Conservation (phyloP, 805 yeast species). For the Starmerella apicola region DNA sequence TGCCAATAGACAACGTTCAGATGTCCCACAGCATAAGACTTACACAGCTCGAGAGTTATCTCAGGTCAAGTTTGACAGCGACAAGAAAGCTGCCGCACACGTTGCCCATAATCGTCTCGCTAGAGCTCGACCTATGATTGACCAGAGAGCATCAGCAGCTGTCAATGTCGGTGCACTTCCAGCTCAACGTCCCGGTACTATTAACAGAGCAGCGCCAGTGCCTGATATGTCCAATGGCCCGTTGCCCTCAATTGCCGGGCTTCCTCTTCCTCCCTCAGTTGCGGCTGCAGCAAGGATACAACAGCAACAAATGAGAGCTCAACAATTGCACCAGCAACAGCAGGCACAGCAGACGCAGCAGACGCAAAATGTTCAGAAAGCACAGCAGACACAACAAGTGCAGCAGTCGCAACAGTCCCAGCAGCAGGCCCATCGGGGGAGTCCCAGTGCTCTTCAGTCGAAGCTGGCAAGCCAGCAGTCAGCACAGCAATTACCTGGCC, state of each 20-base stretch:
- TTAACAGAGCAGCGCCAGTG: neutral
- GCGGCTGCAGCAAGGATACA: conserved; percentile 21
- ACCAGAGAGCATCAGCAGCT: neutral
- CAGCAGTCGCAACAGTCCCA: conserved; percentile 16
- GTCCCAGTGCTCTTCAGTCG: neutral
- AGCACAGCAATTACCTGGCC: too few species aligned
- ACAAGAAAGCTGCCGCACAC: conserved; percentile 63
- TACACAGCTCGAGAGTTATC: conserved; percentile 72
- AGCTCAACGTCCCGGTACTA: neutral
- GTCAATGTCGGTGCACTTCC: neutral
- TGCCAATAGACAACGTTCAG: conserved; percentile 9
- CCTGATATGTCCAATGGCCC: neutral
- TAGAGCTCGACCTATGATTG: neutral
- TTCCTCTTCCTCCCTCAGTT: conserved; percentile 22
- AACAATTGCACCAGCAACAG: conserved; percentile 9
- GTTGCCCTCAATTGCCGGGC: conserved; percentile 20
- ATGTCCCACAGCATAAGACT: neutral
- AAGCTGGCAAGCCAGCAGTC: too few species aligned
- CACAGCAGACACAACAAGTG: conserved; percentile 5
- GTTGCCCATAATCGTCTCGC: conserved; percentile 25
- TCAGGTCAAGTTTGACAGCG: conserved; percentile 71
- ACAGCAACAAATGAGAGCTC: conserved; percentile 14
- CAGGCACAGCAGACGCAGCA: conserved; percentile 8
- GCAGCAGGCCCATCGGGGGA: neutral
- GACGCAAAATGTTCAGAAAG: neutral